phyloP scores from a whole-genome alignment of 129 eudicot species.

The Deinandra increscens region DNA sequence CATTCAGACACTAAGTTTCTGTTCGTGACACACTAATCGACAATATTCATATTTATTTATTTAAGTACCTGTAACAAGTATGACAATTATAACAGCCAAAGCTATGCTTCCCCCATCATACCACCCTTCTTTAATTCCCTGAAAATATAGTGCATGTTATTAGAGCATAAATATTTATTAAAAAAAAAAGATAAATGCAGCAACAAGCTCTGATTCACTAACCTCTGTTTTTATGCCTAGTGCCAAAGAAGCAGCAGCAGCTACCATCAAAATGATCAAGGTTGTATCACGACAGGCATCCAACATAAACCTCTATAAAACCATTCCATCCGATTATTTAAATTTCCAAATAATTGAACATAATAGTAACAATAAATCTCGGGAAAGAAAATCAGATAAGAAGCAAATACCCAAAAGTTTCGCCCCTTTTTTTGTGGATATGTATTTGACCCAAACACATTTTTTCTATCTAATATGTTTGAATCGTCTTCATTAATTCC shows the following conservation, averaged over 20 bases:
- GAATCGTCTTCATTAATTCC: conserved; percentile 70
- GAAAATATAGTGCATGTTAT: conserved; percentile 10
- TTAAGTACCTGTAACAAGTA: conserved; percentile 78
- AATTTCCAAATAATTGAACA: background rate
- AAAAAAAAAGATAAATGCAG: background rate
- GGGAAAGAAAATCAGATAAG: background rate
- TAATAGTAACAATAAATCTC: conserved; percentile 7
- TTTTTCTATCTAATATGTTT: conserved; percentile 53
- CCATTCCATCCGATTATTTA: background rate
- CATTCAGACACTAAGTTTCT: conserved; percentile 1
- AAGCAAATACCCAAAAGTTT: conserved; percentile 71
- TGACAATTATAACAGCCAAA: conserved; percentile 82
- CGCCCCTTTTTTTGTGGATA: conserved; percentile 91
- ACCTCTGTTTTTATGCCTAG: conserved; percentile 98
- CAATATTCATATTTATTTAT: background rate
- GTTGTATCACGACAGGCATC: conserved; percentile 93
- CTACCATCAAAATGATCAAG: conserved; percentile 88
- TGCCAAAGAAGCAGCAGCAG: conserved; percentile 93
- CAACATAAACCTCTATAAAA: conserved; percentile 60
- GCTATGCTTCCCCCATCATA: conserved; percentile 98
- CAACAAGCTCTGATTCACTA: conserved; percentile 17
- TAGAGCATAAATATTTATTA: background rate
- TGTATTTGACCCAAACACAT: conserved; percentile 78
- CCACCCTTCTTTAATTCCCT: conserved; percentile 98
- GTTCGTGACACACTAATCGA: background rate